These are phyloP conservation scores for Zymoseptoria passerinii DNA, from an alignment of 2,329 filamentous ascomycete genomes.

Conservation along the genomic window DNA sequence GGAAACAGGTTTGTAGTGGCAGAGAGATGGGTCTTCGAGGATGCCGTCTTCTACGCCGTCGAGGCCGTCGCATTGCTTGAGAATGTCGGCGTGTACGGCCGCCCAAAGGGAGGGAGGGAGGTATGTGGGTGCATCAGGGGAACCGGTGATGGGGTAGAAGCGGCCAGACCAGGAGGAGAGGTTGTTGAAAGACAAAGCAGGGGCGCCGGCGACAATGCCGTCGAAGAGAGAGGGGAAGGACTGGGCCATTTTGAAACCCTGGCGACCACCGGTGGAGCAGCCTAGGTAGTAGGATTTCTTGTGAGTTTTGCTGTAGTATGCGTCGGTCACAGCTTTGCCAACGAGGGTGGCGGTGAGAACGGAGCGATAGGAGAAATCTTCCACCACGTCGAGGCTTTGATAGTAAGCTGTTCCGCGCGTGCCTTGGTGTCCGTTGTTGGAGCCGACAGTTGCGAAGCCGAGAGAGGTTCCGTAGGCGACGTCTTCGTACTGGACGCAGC, in stretches of 20 bases:
- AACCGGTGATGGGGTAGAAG: slow-evolving; percentile 33
- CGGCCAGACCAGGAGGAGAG: slow-evolving; percentile 35
- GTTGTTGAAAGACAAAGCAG: slow-evolving; percentile 36
- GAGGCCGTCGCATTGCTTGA: slow-evolving; percentile 42
- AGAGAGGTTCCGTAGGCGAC: slow-evolving; percentile 32
- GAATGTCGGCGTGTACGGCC: slow-evolving; percentile 34
- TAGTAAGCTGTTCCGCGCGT: slow-evolving; percentile 40
- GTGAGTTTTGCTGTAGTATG: slow-evolving; percentile 32
- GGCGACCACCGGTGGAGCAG: slow-evolving; percentile 40
- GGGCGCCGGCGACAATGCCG: slow-evolving; percentile 39
- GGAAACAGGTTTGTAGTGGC: slow-evolving; percentile 33
- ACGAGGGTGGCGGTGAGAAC: slow-evolving; percentile 24
- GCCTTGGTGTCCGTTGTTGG: slow-evolving; percentile 38
- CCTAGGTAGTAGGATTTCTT: slow-evolving; percentile 41
- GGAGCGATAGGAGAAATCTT: slow-evolving; percentile 40
- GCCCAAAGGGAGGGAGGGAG: slow-evolving; percentile 32
- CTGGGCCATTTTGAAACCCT: slow-evolving; percentile 39
- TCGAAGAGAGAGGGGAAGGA: slow-evolving; percentile 41
- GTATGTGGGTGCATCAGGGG: slow-evolving; percentile 32
- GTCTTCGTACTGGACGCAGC: slow-evolving; percentile 32
- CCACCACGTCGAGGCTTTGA: slow-evolving; percentile 38
- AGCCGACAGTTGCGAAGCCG: slow-evolving; percentile 35
- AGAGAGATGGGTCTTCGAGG: slow-evolving; percentile 37
- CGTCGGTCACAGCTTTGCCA: slow-evolving; percentile 25
- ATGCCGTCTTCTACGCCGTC: slow-evolving; percentile 42